A percentile compares a stretch with the other conserved stretches of the same genome.
phyloP scores from a whole-genome alignment of 169 alveolate species.

The Cryptosporidium felis region DNA sequence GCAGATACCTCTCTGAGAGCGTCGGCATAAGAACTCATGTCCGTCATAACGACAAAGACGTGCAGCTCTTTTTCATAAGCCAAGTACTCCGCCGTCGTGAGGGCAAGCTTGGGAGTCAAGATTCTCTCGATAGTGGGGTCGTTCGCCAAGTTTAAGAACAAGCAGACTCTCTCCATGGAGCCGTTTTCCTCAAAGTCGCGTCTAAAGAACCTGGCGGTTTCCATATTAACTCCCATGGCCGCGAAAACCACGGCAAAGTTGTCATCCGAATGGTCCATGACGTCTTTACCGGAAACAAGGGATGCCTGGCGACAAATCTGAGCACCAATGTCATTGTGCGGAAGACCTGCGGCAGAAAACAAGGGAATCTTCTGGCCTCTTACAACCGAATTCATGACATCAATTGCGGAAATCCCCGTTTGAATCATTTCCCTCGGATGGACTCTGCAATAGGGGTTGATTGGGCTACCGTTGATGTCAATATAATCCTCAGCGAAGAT shows the following conservation, averaged over 20 bases:
- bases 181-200: constrained; percentile 99
- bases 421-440: constrained; percentile 99
- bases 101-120: constrained; percentile 97
- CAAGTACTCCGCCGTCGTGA: constrained; percentile 99
- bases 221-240: constrained; percentile 99
- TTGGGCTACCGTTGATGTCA: constrained; percentile 96
- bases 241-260: constrained; percentile 99
- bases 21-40: constrained; percentile 99
- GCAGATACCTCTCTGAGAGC: constrained; percentile 99
- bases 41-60: constrained; percentile 98
- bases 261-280: constrained; percentile 96
- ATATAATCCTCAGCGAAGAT: constrained; percentile 97
- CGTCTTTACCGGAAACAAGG: constrained; percentile 96
- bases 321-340: constrained; percentile 99
- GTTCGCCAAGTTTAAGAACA: constrained; percentile 98
- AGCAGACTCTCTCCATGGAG: constrained; percentile 98
- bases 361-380: constrained; percentile 99
- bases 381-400: constrained; percentile 99
- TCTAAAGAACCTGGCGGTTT: constrained; percentile 98
- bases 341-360: constrained; percentile 99
- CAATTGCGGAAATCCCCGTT: constrained; percentile 99
- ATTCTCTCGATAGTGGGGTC: constrained; percentile 99
- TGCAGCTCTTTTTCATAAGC: constrained; percentile 98
- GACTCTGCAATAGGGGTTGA: constrained; percentile 97
- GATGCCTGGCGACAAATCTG: constrained; percentile 99